A percentile compares a stretch with the other conserved stretches of the same genome.
These are phyloP conservation scores for Backusella liffmaniae DNA, from an alignment of 192 early-diverging fungal genomes.

Conservation along the genomic window DNA sequence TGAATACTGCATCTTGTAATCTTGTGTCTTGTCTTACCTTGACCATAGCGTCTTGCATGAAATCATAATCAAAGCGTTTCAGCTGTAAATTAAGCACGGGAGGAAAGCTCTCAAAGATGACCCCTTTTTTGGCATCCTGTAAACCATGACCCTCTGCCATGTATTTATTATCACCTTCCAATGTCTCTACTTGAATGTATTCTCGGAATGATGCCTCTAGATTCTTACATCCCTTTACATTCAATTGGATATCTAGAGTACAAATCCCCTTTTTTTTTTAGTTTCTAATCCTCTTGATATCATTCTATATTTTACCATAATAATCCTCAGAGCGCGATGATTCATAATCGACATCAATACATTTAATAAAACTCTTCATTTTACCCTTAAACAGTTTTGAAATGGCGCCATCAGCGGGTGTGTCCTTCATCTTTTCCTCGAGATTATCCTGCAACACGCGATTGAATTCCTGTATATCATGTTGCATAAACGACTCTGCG, in stretches of 20 bases:
- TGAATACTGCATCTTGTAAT: neutral
- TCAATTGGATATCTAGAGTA: conserved; percentile 87
- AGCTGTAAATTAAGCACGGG: conserved; percentile 95
- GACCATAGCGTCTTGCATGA: conserved; percentile 84
- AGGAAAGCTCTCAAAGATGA: conserved; percentile 90
- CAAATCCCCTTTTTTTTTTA: neutral
- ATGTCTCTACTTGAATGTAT: conserved; percentile 86
- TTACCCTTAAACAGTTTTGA: conserved; percentile 89
- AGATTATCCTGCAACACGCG: conserved; percentile 96
- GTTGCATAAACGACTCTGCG: conserved; percentile 92
- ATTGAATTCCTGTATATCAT: conserved; percentile 98
- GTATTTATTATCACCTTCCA: conserved; percentile 98
- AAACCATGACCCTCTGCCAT: conserved; percentile 89
- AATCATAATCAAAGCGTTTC: conserved; percentile 98
- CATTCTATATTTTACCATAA: conserved; percentile 62
- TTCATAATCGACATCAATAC: conserved; percentile 93
- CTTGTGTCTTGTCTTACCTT: conserved; percentile 54
- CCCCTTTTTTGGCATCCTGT: conserved; percentile 95
- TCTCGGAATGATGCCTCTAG: conserved; percentile 88
- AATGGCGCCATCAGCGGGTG: conserved; percentile 90
- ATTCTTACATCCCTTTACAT: conserved; percentile 92
- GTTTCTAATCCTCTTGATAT: too few species aligned
- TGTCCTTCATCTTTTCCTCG: conserved; percentile 96
- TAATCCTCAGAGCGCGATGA: conserved; percentile 93
- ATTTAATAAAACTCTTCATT: conserved; percentile 97